Evolutionary conservation across 345 rosid species (phyloP), one percentile per base, ranked within the genome.

Genomic region (Ceriops zippeliana): DNA sequence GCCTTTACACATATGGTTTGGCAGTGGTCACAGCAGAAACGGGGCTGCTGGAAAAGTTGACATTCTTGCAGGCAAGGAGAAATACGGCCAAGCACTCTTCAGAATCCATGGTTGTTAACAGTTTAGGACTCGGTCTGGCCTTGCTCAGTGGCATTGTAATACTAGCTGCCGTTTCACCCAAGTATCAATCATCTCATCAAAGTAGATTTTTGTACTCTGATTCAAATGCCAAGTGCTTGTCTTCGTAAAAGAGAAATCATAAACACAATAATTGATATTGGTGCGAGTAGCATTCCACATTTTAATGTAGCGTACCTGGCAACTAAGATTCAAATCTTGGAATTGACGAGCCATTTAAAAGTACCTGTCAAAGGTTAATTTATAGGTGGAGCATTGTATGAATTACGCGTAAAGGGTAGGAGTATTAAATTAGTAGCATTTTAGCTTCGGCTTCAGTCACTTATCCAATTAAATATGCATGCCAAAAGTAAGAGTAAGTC

Each of bases 11-110:
- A 0, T 93, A 91, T 49, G 91, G 84, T 15, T 75, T 93, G 74
- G 97, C 97, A 17, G 88, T 91, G 74, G 90, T 87, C 31, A 89
- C 97, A 0, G 97, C 97, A 0, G 97, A 93, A 75, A 93, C 98
- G 0, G 97, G 98, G 26, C 82, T 91, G 0, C 76, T 91, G 15
- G 96, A 89, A 86, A 89, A 88, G 70, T 66, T 89, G 61, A 89
- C 97, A 0, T 83, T 88, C 73, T 71, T 88, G 75, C 96, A 93
- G 75, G 73, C 80, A 11, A 78, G 74, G 31, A 78, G 85, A 72
- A 81, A 73, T 74, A 82, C 71, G 0, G 65, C 82, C 0, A 85
- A 71, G 57, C 86, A 58, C 52, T 70, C 87, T 46, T 73, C 84
- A 1, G 97, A 93, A 75, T 87, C 97, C 65, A 73, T 86, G 84